Evolutionary conservation across 768 basidiomycete species (phyloP).

Genomic region (Floccularia luteovirens): DNA sequence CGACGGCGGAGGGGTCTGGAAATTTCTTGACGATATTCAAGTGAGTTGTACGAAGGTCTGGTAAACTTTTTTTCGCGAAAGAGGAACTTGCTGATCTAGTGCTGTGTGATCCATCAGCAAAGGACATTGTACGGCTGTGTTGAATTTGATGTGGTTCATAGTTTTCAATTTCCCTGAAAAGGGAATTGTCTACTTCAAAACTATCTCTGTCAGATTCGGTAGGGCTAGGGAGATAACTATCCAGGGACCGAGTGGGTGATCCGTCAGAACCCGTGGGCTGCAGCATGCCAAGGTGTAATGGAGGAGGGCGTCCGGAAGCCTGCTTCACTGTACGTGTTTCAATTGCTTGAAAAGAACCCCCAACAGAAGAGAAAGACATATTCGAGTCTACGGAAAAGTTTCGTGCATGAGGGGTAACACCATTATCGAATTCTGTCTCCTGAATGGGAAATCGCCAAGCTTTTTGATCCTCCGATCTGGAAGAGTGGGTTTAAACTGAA

Average conservation of each 20-base stretch:
- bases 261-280: constrained; percentile 29
- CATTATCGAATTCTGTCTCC: constrained; percentile 25
- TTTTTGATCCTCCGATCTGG: constrained; percentile 10
- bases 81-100: constrained; percentile 17
- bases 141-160: constrained; percentile 21
- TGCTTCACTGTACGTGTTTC: constrained; percentile 15
- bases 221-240: constrained; percentile 48
- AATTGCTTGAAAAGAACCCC: constrained; percentile 25
- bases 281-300: constrained; percentile 38
- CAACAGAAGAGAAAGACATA: constrained; percentile 40
- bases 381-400: constrained; percentile 59
- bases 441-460: constrained; percentile 35
- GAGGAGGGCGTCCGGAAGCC: constrained; percentile 30
- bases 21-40: constrained; percentile 23
- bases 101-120: neutral
- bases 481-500: constrained; percentile 7
- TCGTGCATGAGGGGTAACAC: constrained; percentile 42
- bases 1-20: constrained; percentile 14
- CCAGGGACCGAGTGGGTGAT: constrained; percentile 44
- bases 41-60: constrained; percentile 63
- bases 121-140: constrained; percentile 10
- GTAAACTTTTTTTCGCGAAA: constrained; percentile 73
- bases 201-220: constrained; percentile 49
- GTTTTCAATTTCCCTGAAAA: neutral
- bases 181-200: neutral